Evolutionary conservation across 495 filamentous ascomycete species (phyloP).

Genomic region (Pseudomonodictys pantanalensis): DNA sequence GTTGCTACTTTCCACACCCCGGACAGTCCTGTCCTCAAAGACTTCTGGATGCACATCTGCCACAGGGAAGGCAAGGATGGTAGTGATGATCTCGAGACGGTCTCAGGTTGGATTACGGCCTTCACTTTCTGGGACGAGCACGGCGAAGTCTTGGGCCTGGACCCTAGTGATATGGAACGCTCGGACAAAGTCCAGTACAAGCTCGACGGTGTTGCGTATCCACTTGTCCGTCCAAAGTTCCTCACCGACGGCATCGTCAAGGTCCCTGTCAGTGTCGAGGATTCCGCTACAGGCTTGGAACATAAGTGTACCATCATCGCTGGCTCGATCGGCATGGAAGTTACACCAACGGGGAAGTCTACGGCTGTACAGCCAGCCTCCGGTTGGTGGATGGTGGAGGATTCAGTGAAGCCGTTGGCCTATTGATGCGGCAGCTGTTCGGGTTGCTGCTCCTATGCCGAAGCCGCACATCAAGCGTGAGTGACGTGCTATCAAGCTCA

Average conservation of each 20-base stretch:
- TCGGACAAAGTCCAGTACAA: neutral
- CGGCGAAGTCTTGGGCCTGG: neutral
- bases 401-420: too few species aligned
- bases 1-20: slow-evolving; percentile 41
- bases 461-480: too few species aligned
- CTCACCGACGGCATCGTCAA: neutral
- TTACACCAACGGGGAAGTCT: neutral
- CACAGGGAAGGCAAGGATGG: slow-evolving; percentile 25
- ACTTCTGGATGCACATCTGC: slow-evolving; percentile 31
- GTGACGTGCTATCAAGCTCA: too few species aligned
- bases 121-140: neutral
- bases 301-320: neutral
- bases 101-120: neutral
- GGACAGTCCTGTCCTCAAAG: slow-evolving; percentile 19
- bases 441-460: too few species aligned
- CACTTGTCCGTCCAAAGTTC: neutral
- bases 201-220: neutral
- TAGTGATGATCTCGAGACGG: neutral
- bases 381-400: neutral
- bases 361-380: neutral
- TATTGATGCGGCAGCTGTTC: too few species aligned
- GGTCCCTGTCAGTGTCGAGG: neutral
- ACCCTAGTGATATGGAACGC: neutral
- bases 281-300: neutral
- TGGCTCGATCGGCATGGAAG: neutral